Conservation (phyloP, 2,329 filamentous ascomycete genomes). For the Ascochyta clinopodiicola region DNA sequence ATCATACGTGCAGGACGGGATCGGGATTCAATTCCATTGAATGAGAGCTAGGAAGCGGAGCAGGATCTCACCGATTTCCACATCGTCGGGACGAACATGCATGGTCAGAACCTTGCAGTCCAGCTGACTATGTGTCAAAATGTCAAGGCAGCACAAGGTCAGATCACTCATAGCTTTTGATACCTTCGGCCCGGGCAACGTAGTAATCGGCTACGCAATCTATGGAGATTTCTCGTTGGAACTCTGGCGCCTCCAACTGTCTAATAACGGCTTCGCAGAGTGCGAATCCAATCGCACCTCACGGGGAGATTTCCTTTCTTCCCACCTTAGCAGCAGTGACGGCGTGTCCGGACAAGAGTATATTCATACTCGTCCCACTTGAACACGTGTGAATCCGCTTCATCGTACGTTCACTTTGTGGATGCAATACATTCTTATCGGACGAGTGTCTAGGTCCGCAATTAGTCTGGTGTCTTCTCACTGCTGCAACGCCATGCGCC, state of each 20-base stretch:
- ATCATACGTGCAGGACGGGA: background rate
- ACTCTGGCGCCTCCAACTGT: background rate
- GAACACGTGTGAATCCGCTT: constrained; percentile 33
- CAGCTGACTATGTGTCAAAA: background rate
- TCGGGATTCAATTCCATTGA: background rate
- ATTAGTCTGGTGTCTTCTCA: background rate
- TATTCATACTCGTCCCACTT: background rate
- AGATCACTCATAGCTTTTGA: background rate
- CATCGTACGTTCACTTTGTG: constrained; percentile 30
- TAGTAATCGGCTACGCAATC: background rate
- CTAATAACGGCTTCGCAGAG: background rate
- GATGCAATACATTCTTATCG: background rate
- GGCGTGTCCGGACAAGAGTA: background rate
- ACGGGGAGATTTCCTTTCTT: background rate
- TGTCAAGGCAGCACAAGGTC: constrained; percentile 1
- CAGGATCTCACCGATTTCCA: constrained; percentile 9
- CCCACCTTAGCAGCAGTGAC: background rate
- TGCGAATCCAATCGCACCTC: background rate
- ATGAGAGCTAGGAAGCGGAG: background rate
- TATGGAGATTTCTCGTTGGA: background rate
- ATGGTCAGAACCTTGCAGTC: background rate
- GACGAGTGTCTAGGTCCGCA: background rate
- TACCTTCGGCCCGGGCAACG: background rate
- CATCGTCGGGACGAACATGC: background rate
- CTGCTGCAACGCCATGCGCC: constrained; percentile 24